A percentile compares a stretch with the other conserved stretches of the same genome.
Evolutionary conservation across 1,139 yeast genomes (phyloP).

Genomic region (Yamadazyma conglobata): DNA sequence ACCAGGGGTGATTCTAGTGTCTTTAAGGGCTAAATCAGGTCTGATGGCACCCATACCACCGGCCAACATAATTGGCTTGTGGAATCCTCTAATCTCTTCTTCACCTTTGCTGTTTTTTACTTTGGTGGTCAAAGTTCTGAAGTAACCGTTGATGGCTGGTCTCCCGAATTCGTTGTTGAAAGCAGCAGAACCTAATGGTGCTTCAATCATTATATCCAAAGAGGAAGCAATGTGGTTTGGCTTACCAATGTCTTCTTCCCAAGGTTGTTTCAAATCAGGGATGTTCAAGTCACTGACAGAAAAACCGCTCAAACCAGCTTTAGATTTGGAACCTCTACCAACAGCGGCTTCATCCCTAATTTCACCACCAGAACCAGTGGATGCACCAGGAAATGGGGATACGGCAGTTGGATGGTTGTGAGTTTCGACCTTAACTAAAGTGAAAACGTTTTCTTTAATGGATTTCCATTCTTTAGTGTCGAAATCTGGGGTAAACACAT

Average conservation of each 20-base stretch:
- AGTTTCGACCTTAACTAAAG: conserved; percentile 93
- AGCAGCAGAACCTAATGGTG: conserved; percentile 97
- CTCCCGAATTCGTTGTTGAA: conserved; percentile 98
- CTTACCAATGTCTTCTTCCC: conserved; percentile 87
- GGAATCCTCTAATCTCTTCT: conserved; percentile 88
- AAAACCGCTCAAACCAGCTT: conserved; percentile 94
- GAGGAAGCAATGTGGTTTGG: conserved; percentile 93
- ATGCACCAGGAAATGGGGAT: conserved; percentile 98
- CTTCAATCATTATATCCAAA: conserved; percentile 92
- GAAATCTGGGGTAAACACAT: conserved; percentile 73
- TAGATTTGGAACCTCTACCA: conserved; percentile 95
- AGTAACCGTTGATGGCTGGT: conserved; percentile 95
- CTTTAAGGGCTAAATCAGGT: conserved; percentile 88
- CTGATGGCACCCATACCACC: conserved; percentile 98
- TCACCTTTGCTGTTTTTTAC: conserved; percentile 62
- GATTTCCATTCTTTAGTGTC: conserved; percentile 70
- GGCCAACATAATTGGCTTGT: conserved; percentile 98
- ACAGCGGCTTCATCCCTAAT: conserved; percentile 99
- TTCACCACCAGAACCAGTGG: conserved; percentile 99
- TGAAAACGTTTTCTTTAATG: conserved; percentile 75
- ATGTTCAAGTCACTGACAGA: conserved; percentile 88
- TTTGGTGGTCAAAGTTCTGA: conserved; percentile 87
- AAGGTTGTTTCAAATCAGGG: conserved; percentile 84
- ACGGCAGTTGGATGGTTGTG: conserved; percentile 99
- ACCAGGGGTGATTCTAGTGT: conserved; percentile 86